Percentiles rank a stretch among this genome's conserved stretches.
phyloP scores from a whole-genome alignment of 1,284 basidiomycete genomes.

The Vanrija sp. region DNA sequence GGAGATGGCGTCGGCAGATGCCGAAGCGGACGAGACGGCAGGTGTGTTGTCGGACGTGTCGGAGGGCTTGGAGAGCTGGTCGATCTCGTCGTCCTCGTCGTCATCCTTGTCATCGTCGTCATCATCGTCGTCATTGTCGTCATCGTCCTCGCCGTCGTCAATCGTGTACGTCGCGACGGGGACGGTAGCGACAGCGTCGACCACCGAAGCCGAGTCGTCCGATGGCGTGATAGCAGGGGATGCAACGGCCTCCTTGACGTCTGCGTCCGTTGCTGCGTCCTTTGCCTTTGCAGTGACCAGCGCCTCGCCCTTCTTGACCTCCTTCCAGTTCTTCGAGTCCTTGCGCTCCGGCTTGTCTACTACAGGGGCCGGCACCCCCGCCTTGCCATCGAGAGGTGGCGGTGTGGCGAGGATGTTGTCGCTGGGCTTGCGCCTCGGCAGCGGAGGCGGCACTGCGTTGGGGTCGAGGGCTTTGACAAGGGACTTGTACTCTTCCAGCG shows the following conservation, averaged over 20 bases:
- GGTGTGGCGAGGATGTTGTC: constrained; percentile 22
- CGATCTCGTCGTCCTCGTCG: neutral
- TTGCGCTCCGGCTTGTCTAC: neutral
- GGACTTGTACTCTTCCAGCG: constrained; percentile 37
- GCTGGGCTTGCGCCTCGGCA: constrained; percentile 15
- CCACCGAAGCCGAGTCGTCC: neutral
- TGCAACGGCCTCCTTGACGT: neutral
- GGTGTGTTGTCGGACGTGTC: neutral
- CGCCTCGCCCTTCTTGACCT: constrained; percentile 1
- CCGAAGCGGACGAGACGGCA: neutral
- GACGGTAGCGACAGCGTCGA: neutral
- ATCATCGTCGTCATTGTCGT: neutral
- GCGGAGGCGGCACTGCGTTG: constrained; percentile 31
- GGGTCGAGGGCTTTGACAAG: constrained; percentile 42
- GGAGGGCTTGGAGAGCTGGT: neutral
- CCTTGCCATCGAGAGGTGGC: neutral
- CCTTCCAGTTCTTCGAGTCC: neutral
- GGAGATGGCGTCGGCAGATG: constrained; percentile 34
- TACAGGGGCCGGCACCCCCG: neutral
- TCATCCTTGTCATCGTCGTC: neutral
- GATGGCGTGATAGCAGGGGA: neutral
- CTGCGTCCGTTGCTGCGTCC: neutral
- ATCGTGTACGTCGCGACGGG: neutral
- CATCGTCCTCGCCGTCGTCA: constrained; percentile 1
- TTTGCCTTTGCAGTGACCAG: too few species aligned